Conservation (phyloP, 176 grass and related monocot species). For the Stipa capillata region DNA sequence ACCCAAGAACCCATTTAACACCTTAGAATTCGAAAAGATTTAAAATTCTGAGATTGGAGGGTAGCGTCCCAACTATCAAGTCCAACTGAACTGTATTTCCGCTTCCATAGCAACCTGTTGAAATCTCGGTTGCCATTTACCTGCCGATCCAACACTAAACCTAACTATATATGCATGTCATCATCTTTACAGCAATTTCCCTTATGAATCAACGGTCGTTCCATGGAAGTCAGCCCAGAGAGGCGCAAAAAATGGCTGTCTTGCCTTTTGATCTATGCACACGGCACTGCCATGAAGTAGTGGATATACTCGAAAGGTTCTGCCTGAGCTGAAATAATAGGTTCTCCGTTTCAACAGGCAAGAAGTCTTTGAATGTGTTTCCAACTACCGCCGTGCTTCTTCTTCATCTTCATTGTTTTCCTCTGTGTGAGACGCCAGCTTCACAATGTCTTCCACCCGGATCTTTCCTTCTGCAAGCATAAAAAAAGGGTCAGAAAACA, state of each 20-base stretch:
- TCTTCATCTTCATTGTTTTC: slow-evolving; percentile 59
- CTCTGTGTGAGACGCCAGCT: slow-evolving; percentile 55
- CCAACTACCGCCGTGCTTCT: slow-evolving; percentile 25
- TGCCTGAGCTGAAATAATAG: background rate
- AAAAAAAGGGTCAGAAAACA: slow-evolving; percentile 10
- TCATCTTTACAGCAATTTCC: slow-evolving; percentile 21
- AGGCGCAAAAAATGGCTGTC: slow-evolving; percentile 7
- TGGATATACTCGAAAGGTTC: background rate
- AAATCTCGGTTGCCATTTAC: slow-evolving; percentile 15
- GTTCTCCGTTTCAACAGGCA: background rate
- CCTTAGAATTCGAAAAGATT: background rate
- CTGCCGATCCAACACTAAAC: background rate
- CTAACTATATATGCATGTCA: slow-evolving; percentile 11
- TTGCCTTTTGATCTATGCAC: slow-evolving; percentile 9
- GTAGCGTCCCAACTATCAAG: background rate
- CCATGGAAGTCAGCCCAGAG: background rate
- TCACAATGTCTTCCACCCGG: slow-evolving; percentile 87
- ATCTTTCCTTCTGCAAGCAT: slow-evolving; percentile 72
- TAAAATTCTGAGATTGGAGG: background rate
- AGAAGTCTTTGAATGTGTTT: background rate
- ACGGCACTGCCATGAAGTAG: background rate
- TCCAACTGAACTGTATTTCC: slow-evolving; percentile 17
- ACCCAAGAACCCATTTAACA: background rate
- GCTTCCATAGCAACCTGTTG: slow-evolving; percentile 13
- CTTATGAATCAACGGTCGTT: background rate